Conservation (phyloP, 1,284 basidiomycete genomes). For the Boletus sp. region DNA sequence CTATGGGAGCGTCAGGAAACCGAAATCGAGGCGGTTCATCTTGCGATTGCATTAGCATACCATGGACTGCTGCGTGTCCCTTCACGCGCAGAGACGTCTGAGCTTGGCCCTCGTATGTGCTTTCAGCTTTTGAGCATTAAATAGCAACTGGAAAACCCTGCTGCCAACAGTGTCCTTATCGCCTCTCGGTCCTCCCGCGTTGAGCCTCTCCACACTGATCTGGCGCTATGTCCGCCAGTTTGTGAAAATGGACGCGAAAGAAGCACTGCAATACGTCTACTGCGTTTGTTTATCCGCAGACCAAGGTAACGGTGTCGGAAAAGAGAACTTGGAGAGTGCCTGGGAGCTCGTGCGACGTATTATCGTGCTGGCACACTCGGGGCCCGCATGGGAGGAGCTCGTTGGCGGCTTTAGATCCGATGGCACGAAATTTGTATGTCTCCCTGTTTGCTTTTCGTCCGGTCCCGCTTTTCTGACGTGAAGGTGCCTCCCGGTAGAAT, state of each 20-base stretch:
- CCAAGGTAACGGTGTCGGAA: conserved; percentile 64
- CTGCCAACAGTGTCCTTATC: conserved; percentile 57
- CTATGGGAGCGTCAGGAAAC: conserved; percentile 86
- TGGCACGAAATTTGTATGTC: conserved; percentile 79
- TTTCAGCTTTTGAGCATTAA: background rate
- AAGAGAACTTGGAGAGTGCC: conserved; percentile 79
- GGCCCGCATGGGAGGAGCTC: conserved; percentile 83
- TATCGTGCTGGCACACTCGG: conserved; percentile 82
- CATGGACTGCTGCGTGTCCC: conserved; percentile 90
- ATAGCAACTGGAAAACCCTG: background rate
- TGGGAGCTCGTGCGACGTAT: conserved; percentile 88
- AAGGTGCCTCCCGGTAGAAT: conserved; percentile 45
- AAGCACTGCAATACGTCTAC: conserved; percentile 95
- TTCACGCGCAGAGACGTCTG: conserved; percentile 71
- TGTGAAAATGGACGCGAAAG: conserved; percentile 85
- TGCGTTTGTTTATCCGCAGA: conserved; percentile 83
- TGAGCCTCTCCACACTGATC: conserved; percentile 84
- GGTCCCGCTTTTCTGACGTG: conserved; percentile 5
- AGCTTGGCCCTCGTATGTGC: conserved; percentile 73
- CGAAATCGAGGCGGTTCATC: conserved; percentile 92
- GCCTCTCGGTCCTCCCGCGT: conserved; percentile 56
- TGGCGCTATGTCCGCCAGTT: conserved; percentile 94
- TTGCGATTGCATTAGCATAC: conserved; percentile 89
- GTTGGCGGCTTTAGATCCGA: conserved; percentile 89
- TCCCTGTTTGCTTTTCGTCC: background rate